Conservation (phyloP, 2,329 filamentous ascomycete species). For the Colletotrichum limetticola region DNA sequence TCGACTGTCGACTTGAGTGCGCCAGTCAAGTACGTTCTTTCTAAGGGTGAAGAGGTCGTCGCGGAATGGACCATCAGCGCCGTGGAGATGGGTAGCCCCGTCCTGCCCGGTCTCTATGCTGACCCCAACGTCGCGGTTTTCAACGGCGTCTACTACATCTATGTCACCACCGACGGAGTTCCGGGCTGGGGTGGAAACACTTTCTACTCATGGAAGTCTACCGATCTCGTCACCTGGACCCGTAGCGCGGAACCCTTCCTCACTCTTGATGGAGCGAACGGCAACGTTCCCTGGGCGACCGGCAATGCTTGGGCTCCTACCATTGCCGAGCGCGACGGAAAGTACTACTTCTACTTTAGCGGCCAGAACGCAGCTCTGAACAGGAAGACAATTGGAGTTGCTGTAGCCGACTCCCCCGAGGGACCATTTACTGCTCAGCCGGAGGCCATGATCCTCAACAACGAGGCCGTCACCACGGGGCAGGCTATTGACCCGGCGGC, state of each 20-base stretch:
- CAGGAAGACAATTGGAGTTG: conserved; percentile 69
- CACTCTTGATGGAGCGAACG: conserved; percentile 54
- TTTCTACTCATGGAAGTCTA: conserved; percentile 60
- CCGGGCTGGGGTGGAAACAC: conserved; percentile 55
- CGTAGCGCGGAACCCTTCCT: conserved; percentile 54
- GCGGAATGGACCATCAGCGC: conserved; percentile 35
- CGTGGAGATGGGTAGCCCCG: conserved; percentile 44
- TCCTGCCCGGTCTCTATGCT: conserved; percentile 52
- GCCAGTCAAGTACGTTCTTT: conserved; percentile 36
- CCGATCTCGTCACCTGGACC: conserved; percentile 54
- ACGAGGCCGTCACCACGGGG: conserved; percentile 47
- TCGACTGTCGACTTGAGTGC: conserved; percentile 34
- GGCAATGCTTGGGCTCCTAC: conserved; percentile 77
- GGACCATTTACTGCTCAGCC: conserved; percentile 69
- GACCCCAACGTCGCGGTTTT: conserved; percentile 60
- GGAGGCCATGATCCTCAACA: conserved; percentile 65
- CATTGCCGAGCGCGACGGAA: conserved; percentile 67
- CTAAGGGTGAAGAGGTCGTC: conserved; percentile 1
- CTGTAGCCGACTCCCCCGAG: conserved; percentile 64
- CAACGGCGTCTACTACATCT: conserved; percentile 57
- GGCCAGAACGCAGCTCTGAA: conserved; percentile 63
- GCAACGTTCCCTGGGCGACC: conserved; percentile 71
- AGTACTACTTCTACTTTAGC: conserved; percentile 73
- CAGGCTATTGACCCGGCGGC: conserved; percentile 70
- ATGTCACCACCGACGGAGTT: conserved; percentile 57